Conservation (phyloP, 352 stramenopile genomes). For the Phytophthora cajani region DNA sequence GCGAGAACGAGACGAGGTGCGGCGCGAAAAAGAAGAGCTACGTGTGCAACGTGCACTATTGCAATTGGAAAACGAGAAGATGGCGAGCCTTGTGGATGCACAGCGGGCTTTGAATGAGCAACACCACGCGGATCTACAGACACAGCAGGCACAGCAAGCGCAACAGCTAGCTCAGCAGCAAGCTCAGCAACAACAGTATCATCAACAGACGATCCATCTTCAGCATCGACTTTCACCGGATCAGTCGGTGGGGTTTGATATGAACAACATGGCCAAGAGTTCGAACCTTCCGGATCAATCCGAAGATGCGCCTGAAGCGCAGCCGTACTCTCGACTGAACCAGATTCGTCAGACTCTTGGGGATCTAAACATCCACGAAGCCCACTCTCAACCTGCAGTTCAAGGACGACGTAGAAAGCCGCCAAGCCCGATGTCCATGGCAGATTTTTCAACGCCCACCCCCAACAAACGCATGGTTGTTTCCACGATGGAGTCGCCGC, state of each 20-base stretch:
- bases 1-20: constrained; percentile 70
- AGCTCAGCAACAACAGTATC: constrained; percentile 25
- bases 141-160: constrained; percentile 34
- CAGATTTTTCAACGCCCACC: constrained; percentile 53
- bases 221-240: constrained; percentile 28
- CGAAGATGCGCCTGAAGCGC: constrained; percentile 10
- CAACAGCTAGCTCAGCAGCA: constrained; percentile 29
- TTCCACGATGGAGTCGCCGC: constrained; percentile 45
- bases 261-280: constrained; percentile 5
- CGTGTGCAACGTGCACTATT: constrained; percentile 66
- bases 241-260: constrained; percentile 25
- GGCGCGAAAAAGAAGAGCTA: constrained; percentile 77
- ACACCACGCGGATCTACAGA: constrained; percentile 58
- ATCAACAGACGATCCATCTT: constrained; percentile 21
- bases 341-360: constrained; percentile 36
- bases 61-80: constrained; percentile 82
- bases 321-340: constrained; percentile 32
- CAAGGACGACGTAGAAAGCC: constrained; percentile 33
- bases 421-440: constrained; percentile 70
- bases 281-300: constrained; percentile 7
- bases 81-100: constrained; percentile 65
- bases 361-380: constrained; percentile 30
- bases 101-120: constrained; percentile 68
- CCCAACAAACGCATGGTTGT: constrained; percentile 32
- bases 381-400: constrained; percentile 19